Conservation (phyloP, 176 grass and related monocot species). For the Lolium rigidum region DNA sequence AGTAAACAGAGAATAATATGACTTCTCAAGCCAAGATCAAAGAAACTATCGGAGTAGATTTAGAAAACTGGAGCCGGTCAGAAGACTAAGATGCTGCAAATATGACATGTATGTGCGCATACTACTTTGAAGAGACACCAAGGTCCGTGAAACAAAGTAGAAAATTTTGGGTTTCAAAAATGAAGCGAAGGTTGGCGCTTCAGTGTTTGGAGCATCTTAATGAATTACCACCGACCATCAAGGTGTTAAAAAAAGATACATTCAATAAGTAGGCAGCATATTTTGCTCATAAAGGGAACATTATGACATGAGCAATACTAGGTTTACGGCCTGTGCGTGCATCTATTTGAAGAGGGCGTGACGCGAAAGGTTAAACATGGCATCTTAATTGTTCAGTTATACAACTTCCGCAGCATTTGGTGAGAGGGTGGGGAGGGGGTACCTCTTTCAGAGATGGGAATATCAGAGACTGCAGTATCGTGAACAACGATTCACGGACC, state of each 20-base stretch:
- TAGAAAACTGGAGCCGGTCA: constrained; percentile 12
- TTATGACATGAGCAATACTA: neutral
- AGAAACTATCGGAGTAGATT: neutral
- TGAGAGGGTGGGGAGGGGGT: neutral
- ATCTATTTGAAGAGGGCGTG: neutral
- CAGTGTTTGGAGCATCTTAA: neutral
- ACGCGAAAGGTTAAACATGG: constrained; percentile 5
- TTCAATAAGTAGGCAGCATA: neutral
- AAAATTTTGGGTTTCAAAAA: neutral
- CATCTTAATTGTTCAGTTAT: neutral
- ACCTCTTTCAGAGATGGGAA: constrained; percentile 91
- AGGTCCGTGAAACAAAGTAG: neutral
- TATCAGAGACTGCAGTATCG: constrained; percentile 68
- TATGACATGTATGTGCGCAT: constrained; percentile 19
- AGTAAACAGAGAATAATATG: neutral
- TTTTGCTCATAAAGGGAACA: neutral
- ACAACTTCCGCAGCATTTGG: neutral
- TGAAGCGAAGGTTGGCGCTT: neutral
- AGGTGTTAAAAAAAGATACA: constrained; percentile 20
- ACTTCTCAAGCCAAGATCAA: constrained; percentile 13
- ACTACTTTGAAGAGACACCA: neutral
- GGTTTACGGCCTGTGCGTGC: neutral
- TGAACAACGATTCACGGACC: constrained; percentile 73
- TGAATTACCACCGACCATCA: neutral
- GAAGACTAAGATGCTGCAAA: constrained; percentile 7